phyloP scores from a whole-genome alignment of 31 red algal species.

The Odonthalia washingtoniensis region DNA sequence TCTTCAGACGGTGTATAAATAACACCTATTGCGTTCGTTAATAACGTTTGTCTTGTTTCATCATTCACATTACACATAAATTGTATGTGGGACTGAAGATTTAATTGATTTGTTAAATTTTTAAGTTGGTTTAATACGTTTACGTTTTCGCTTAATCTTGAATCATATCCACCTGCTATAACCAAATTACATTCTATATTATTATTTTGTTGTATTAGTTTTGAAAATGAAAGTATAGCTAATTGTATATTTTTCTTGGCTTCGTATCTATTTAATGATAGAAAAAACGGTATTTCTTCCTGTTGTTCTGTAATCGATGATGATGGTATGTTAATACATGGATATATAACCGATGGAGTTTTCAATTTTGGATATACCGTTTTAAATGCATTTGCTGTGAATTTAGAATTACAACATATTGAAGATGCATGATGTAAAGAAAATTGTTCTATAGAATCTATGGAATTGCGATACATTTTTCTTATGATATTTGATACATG shows the following conservation, averaged over 20 bases:
- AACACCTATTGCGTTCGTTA: slow-evolving; percentile 52
- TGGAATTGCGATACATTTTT: slow-evolving; percentile 56
- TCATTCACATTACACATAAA: slow-evolving; percentile 76
- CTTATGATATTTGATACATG: slow-evolving; percentile 34
- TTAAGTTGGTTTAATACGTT: slow-evolving; percentile 54
- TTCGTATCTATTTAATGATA: slow-evolving; percentile 94
- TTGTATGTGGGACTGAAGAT: slow-evolving; percentile 32
- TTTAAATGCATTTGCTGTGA: slow-evolving; percentile 65
- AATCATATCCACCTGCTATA: slow-evolving; percentile 92
- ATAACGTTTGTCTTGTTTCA: slow-evolving; percentile 37
- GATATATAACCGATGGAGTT: slow-evolving; percentile 74
- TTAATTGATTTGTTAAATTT: slow-evolving; percentile 17
- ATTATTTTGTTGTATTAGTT: slow-evolving; percentile 29
- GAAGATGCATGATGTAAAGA: slow-evolving; percentile 55
- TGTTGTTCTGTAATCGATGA: neutral
- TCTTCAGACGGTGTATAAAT: slow-evolving; percentile 90
- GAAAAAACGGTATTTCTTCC: slow-evolving; percentile 27
- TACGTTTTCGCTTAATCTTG: slow-evolving; percentile 84
- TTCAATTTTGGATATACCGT: slow-evolving; percentile 48
- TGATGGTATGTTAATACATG: slow-evolving; percentile 39
- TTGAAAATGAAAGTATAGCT: slow-evolving; percentile 62
- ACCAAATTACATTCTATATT: slow-evolving; percentile 42
- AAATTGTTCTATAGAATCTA: slow-evolving; percentile 71
- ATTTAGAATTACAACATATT: slow-evolving; percentile 78
- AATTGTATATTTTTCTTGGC: slow-evolving; percentile 86